phyloP scores from a whole-genome alignment of 768 basidiomycete genomes.

The Termitomyces sp. region DNA sequence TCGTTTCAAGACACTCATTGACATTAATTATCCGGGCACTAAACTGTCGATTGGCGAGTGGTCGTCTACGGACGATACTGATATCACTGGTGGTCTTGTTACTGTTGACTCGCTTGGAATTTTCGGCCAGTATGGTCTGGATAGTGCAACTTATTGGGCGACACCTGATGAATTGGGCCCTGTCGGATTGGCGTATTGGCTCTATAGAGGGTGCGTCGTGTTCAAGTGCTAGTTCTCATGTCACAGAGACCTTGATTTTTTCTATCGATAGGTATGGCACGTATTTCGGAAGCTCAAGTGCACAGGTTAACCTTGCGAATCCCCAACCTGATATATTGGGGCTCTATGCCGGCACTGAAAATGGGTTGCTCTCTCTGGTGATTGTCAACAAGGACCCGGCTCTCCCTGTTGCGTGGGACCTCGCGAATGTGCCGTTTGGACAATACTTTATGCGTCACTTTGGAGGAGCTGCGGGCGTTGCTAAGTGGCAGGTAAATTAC shows the following conservation, averaged over 20 bases:
- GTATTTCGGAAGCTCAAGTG: constrained; percentile 42
- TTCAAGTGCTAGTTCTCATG: too few relatives aligned
- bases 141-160: constrained; percentile 54
- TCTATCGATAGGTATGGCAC: constrained; percentile 38
- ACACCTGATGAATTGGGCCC: constrained; percentile 46
- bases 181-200: constrained; percentile 55
- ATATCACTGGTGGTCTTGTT: constrained; percentile 53
- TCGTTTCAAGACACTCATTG: constrained; percentile 48
- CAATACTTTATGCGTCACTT: constrained; percentile 56
- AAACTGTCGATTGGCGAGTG: constrained; percentile 55
- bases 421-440: constrained; percentile 46
- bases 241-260: neutral
- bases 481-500: constrained; percentile 63
- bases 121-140: constrained; percentile 48
- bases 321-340: constrained; percentile 41
- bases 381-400: constrained; percentile 51
- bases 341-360: constrained; percentile 44
- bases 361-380: constrained; percentile 41
- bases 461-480: constrained; percentile 49
- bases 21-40: constrained; percentile 51
- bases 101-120: constrained; percentile 53
- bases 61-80: constrained; percentile 46
- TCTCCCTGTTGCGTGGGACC: constrained; percentile 36
- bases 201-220: constrained; percentile 54
- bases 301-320: constrained; percentile 42